Evolutionary conservation across 225 moss, liverwort and hornwort genomes (phyloP), one percentile per base, ranked within the genome.

Genomic region (Antitrichia curtipendula): DNA sequence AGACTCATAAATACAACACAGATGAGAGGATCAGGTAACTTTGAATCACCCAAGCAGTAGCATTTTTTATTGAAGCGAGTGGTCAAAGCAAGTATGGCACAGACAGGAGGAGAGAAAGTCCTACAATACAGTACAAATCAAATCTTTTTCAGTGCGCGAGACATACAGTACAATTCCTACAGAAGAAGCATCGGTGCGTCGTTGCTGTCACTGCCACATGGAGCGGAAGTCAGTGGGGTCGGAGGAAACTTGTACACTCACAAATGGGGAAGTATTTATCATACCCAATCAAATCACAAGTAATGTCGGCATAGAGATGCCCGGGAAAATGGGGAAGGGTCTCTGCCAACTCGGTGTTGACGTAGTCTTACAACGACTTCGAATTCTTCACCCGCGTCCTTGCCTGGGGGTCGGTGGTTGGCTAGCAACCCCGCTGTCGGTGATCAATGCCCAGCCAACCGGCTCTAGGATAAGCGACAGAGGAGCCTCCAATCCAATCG

Each of bases 341-440:
- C 91, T 87, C 92, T 89, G 91, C 91, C 91, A 93, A 91, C 83
- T 90, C 86, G 84, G 59, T 85, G 85, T 85, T 85, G 83, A 83
- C 56, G 83, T 57, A 40, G 80, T 81, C 41, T 89, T 63, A 12
- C 53, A 80, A 27, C 23, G 79, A 86, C 70, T 87, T 65, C 32
- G 61, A 71, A 47, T 40, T 64, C 50, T 23, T 40, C 54, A 80
- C 61, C 24, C 63, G 36, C 16, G 34, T 53, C 13, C 32, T 49
- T 31, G 23, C 52, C 53, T 60, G 31, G 52, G 71, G 74, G 61
- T 83, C 12, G 49, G 54, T 16, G 21, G 62, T 50, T 60, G 65
- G 64, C 49, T 70, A 70, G 76, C 41, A 53, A 12, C 69, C 40
- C 28, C 29, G 11, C 18, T 72, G 84, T 83, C 83, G 68, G 85